Evolutionary conservation across 305 asterid genomes (phyloP), one percentile per base, ranked within the genome.

Genomic region (Solanum hybrid): DNA sequence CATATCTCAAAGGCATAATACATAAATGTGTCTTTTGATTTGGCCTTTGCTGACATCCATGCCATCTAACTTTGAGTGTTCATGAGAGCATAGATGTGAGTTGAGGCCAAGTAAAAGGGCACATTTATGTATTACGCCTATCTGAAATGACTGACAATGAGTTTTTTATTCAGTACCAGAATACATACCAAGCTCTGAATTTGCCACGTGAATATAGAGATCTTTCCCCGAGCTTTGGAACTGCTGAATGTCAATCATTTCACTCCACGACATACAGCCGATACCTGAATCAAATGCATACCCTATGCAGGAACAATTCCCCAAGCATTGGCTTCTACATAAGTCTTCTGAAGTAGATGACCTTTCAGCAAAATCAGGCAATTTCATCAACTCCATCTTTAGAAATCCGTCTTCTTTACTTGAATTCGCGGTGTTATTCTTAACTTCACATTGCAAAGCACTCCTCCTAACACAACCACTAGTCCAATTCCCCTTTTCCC

Each of bases 301-400:
- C 7, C 97, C 98, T 7, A 91, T 29, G 88, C 98, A 95, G 7
- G 96, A 94, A 87, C 97, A 95, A 57, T 93, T 91, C 27, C 82
- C 86, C 91, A 88, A 90, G 90, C 98, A 95, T 45, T 51, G 88
- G 68, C 76, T 89, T 45, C 68, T 90, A 68, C 98, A 96, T 84
- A 92, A 87, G 31, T 87, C 78, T 80, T 90, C 89, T 51, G 89
- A 84, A 8, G 10, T 5, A 90, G 45, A 26, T n/a, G 86, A 89
- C 41, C 92, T 89, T 89, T 90, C 68, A 38, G 92, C 31, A 38
- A 90, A 92, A 45, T 93, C 94, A 34, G 98, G 92, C 38, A 94
- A 75, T 86, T 92, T 94, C 89, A 92, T 79, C 14, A 24, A 85
- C 45, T 79, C 89, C 85, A 93, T 92, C 92, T 57, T 91, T 92